Conservation (phyloP, 139 green algal species). For the Trebouxia sp. region DNA sequence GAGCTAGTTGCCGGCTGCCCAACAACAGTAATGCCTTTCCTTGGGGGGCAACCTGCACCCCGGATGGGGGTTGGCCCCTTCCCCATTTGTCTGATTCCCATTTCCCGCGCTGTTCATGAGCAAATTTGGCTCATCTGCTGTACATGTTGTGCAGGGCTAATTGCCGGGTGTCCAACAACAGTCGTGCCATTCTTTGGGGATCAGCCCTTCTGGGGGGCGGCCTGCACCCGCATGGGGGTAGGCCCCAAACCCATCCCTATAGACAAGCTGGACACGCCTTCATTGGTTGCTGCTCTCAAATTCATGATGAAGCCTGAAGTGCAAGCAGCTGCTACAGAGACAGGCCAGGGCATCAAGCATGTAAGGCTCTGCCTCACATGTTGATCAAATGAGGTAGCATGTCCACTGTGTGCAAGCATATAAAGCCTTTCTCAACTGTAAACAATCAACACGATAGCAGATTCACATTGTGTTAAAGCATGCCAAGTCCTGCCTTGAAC, state of each 20-base stretch:
- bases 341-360: conserved; percentile 11
- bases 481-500: no score
- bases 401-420: not conserved
- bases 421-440: no score
- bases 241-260: conserved; percentile 67
- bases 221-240: not conserved
- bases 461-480: no score
- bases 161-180: conserved; percentile 66
- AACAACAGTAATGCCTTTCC: no score
- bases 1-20: no score
- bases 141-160: conserved; percentile 41
- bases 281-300: not conserved
- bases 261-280: conserved; percentile 1
- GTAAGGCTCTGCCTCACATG: not conserved
- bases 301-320: conserved; percentile 10
- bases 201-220: conserved; percentile 27
- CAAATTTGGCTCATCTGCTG: not conserved
- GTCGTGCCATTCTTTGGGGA: conserved; percentile 68
- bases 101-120: no score
- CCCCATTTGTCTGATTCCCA: no score
- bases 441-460: no score
- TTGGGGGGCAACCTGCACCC: no score
- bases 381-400: not conserved
- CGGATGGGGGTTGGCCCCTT: no score
- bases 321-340: not conserved